phyloP scores from a whole-genome alignment of 1,284 basidiomycete species.

The Volvariella surrecta region DNA sequence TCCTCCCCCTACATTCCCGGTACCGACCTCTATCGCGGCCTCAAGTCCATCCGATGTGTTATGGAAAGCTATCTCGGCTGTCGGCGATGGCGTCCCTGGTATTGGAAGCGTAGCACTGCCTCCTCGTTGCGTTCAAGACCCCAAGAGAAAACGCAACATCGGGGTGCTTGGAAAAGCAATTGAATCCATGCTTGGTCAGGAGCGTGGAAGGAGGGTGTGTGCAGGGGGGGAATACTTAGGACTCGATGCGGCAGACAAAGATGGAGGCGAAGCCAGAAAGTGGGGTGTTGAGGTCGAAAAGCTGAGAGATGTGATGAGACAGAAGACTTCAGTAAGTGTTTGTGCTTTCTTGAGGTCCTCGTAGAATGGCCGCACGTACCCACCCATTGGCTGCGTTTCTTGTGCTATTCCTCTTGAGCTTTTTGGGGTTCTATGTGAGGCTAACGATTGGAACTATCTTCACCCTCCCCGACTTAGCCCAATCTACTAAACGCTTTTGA shows the following conservation, averaged over 20 bases:
- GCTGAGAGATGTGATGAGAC: conserved; percentile 45
- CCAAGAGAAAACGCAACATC: conserved; percentile 70
- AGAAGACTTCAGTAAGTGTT: conserved; percentile 45
- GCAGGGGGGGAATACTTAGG: conserved; percentile 34
- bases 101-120: conserved; percentile 75
- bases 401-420: conserved; percentile 7
- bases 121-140: conserved; percentile 79
- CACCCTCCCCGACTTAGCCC: conserved; percentile 34
- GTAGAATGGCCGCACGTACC: not conserved
- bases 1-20: conserved; percentile 28
- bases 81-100: conserved; percentile 69
- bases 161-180: conserved; percentile 71
- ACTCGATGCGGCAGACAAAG: conserved; percentile 26
- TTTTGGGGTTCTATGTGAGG: conserved; percentile 11
- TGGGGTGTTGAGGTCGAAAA: conserved; percentile 63
- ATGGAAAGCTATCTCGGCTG: conserved; percentile 35
- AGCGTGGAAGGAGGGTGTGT: conserved; percentile 68
- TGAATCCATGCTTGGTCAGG: conserved; percentile 58
- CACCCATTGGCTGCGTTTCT: conserved; percentile 1
- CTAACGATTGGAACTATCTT: conserved; percentile 5
- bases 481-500: conserved; percentile 50
- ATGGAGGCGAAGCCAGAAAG: conserved; percentile 61
- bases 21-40: conserved; percentile 27
- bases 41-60: conserved; percentile 32
- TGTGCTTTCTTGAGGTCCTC: no score